Percentiles rank a stretch among this genome's conserved stretches.
phyloP scores from a whole-genome alignment of 2,329 filamentous ascomycete genomes.

The Microascus cirrosus region DNA sequence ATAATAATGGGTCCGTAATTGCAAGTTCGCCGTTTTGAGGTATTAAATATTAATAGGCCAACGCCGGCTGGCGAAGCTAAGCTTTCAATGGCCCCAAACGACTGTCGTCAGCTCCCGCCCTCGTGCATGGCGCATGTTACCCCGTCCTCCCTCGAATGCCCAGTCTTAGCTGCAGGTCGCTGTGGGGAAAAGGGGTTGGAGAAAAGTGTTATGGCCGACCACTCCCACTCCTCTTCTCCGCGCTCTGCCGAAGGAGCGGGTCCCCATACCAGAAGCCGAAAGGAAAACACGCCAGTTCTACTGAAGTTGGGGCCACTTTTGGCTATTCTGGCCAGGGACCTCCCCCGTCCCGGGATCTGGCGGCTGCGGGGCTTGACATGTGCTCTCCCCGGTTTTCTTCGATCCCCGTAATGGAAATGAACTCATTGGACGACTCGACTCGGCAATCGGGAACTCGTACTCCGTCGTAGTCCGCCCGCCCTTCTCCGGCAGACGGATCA shows the following conservation, averaged over 20 bases:
- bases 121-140: not conserved
- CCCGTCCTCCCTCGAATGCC: not conserved
- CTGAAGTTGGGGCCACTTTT: conserved; percentile 1
- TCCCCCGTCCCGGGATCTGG: not conserved
- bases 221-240: not conserved
- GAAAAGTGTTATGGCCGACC: not conserved
- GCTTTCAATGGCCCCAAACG: not conserved
- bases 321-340: not conserved
- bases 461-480: conserved; percentile 4
- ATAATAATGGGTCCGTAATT: not conserved
- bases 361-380: not conserved
- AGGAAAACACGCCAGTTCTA: conserved; percentile 2
- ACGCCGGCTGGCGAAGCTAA: not conserved
- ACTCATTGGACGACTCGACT: conserved; percentile 2
- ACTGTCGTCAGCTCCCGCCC: not conserved
- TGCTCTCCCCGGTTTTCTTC: not conserved
- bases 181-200: not conserved
- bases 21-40: not conserved
- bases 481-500: not conserved
- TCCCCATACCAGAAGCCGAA: not conserved
- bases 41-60: not conserved
- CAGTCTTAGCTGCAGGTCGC: not conserved
- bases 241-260: not conserved
- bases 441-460: conserved; percentile 3
- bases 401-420: not conserved